Evolutionary conservation across 139 green algal genomes (phyloP), one percentile per base, ranked within the genome.

Genomic region (Edaphochlamys debaryana): DNA sequence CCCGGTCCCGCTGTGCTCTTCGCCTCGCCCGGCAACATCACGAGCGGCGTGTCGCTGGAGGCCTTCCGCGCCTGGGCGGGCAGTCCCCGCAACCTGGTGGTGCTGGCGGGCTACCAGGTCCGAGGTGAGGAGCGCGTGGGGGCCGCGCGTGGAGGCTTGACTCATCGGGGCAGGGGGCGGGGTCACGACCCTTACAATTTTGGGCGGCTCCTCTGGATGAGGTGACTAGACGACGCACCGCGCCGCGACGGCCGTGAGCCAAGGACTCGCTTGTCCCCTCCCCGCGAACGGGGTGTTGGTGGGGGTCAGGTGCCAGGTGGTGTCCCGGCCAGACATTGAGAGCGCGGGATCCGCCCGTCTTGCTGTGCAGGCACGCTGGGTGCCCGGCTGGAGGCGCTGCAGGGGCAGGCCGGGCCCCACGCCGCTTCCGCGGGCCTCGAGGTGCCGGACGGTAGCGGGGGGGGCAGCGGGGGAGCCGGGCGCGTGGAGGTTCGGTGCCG

Each of bases 21-120:
- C 86, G 94, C 94, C 29, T 93, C 93, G 13, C 94, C 94, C 17
- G 94, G 93, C 79, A 96, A 94, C 92, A 81, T 96, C 69, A 86
- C 91, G 27, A 93, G 91, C 13, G 94, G 94, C 34, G 80, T 86
- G 15, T 92, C 84, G 9, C 88, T 96, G 40, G 91, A 95, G 71
- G 93, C 91, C 37, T 96, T 96, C 85, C 32, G 77, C 7, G 75
- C 75, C 38, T 81, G 75, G 75, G 56, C 60, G 20, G 62, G 60
- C 42, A 64, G 45, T 22, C 63, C 76, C 13, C 48, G 68, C 58
- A 96, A 96, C 85, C 83, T 95, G 70, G 81, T 96, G 83, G 83
- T 96, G 58, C 87, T 96, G 60, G 89, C 93, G 11, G 92, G 93
- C 66, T 92, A 92, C 77, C 87, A 91, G 82, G 87, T 90, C 22